These are phyloP conservation scores for Gonapodya prolifera DNA, from an alignment of 192 early-diverging fungal species.

Conservation along the genomic window DNA sequence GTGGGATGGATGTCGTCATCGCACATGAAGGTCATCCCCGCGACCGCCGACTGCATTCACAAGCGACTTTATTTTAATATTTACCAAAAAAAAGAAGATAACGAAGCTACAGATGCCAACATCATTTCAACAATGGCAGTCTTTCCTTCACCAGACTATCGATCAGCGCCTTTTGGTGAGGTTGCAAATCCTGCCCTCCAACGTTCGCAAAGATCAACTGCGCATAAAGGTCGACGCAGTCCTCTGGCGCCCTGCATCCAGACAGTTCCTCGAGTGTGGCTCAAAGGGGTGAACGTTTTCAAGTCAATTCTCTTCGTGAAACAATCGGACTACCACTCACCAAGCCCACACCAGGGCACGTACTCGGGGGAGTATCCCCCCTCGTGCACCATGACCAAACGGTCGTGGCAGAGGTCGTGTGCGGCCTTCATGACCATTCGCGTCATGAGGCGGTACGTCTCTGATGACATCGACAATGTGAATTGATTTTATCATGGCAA, in stretches of 20 bases:
- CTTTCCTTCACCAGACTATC: neutral
- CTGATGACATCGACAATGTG: neutral
- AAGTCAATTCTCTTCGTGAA: neutral
- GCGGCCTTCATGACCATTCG: neutral
- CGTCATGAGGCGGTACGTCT: slow-evolving; percentile 6
- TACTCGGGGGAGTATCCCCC: slow-evolving; percentile 1
- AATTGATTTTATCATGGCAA: neutral
- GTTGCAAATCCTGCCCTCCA: neutral
- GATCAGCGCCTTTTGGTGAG: neutral
- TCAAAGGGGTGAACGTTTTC: neutral
- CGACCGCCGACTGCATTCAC: too few species aligned
- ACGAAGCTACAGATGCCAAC: too few species aligned
- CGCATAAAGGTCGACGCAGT: neutral
- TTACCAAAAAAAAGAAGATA: too few species aligned
- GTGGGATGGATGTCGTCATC: too few species aligned
- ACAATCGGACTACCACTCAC: neutral
- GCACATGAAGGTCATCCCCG: too few species aligned
- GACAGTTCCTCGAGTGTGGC: neutral
- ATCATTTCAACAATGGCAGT: neutral
- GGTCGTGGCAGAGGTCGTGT: neutral
- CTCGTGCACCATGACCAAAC: slow-evolving; percentile 2
- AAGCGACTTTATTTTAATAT: too few species aligned
- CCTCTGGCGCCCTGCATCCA: neutral
- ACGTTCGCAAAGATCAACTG: neutral
- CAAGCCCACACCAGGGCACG: slow-evolving; percentile 3